These are phyloP conservation scores for Diaporthe amygdali DNA, from an alignment of 2,329 filamentous ascomycete genomes.

Conservation along the genomic window DNA sequence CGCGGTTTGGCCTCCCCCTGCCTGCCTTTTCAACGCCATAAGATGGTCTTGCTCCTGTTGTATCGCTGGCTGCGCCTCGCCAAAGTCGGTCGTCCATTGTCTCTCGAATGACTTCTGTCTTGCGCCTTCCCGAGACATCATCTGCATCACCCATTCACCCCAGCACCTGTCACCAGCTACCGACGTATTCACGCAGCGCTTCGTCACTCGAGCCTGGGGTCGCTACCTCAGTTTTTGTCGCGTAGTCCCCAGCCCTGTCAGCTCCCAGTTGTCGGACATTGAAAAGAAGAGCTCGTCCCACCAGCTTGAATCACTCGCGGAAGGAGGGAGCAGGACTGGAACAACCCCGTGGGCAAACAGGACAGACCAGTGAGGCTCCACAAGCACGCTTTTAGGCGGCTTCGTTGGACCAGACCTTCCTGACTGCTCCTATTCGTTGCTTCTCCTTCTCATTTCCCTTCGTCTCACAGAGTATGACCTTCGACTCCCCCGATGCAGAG, in stretches of 20 bases:
- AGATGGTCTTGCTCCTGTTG: neutral
- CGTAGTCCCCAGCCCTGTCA: neutral
- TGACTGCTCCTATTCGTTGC: neutral
- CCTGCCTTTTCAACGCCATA: neutral
- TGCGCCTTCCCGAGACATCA: slow-evolving; percentile 22
- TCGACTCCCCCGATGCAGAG: slow-evolving; percentile 39
- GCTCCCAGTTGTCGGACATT: slow-evolving; percentile 17
- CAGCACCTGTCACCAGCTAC: neutral
- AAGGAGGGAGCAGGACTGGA: neutral
- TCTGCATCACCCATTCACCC: neutral
- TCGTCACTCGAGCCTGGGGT: neutral
- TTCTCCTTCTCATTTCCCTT: slow-evolving; percentile 20
- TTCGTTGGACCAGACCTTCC: neutral
- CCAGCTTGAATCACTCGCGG: neutral
- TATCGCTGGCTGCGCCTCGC: slow-evolving; percentile 9
- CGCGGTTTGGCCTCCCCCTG: neutral
- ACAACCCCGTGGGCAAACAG: neutral
- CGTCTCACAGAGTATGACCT: slow-evolving; percentile 33
- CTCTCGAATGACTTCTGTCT: slow-evolving; percentile 13
- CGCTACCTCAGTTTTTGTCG: neutral
- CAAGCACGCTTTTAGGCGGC: neutral
- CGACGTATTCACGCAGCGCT: neutral
- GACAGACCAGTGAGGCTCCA: neutral
- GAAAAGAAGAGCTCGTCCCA: slow-evolving; percentile 20
- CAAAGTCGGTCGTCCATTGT: slow-evolving; percentile 8